Evolutionary conservation across 2,329 filamentous ascomycete species (phyloP), one percentile per base, ranked within the genome.

Genomic region (Helminthosporium solani): DNA sequence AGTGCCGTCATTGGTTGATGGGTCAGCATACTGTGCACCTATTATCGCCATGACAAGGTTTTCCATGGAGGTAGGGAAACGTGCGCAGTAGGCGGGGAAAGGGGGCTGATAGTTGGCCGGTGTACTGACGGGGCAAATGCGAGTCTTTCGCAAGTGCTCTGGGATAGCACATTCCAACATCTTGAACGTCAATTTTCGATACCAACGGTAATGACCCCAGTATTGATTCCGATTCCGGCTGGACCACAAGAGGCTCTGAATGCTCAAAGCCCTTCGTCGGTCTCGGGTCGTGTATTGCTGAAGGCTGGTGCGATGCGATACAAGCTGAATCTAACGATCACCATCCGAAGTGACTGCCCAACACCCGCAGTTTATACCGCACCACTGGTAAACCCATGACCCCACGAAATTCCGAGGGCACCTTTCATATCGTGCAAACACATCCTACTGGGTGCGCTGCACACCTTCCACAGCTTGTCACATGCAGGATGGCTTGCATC

Each of bases 31-130:
- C 40, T 71, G 68, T 3, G 58, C 64, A 19, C 69, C 68, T 27
- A 71, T 59, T 14, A 66, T 60, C 3, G 64, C 67, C 53, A 71
- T 67, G 12, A 67, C 67, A 7, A 70, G 56, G 33, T 60, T 54
- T 25, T 66, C 55, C 34, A 61, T 61, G 6, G 54, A 50, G 3
- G 47, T 47, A 2, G 64, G 58, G 47, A 72, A 72, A 19, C 67
- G 59, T 8, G 69, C 60, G 30, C 50, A 56, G 40, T 68, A 70
- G 35, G 54, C 56, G 7, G 63, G 63, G 36, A 65, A 68, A 0
- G 63, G 64, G 7, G 65, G 64, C 6, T 53, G 42, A 39, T 64
- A 65, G 20, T 61, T 51, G 1, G 52, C 21, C 3, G 63, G 61
- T 7, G 53, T 58, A 40, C 38, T 54, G 9, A 55, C 33, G 2